Evolutionary conservation across 2,329 filamentous ascomycete species (phyloP).

Genomic region (Thelonectria blattea): DNA sequence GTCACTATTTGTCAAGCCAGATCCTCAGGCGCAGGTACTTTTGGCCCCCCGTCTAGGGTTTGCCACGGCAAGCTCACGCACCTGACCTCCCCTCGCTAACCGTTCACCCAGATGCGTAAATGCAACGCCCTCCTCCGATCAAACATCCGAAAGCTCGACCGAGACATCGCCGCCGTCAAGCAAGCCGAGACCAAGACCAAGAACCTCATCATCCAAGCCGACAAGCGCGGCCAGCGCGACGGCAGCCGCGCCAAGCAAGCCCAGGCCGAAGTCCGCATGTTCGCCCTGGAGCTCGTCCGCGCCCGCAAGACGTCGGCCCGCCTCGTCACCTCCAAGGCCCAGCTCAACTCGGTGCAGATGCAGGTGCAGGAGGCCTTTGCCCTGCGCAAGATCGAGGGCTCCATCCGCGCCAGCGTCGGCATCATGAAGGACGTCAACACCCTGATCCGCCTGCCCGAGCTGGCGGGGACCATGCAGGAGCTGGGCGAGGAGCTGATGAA

Average conservation of each 20-base stretch:
- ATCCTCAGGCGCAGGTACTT: slow-evolving; percentile 87
- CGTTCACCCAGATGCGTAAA: slow-evolving; percentile 77
- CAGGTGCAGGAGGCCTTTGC: slow-evolving; percentile 97
- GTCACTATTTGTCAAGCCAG: slow-evolving; percentile 87
- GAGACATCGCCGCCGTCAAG: slow-evolving; percentile 83
- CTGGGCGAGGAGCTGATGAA: slow-evolving; percentile 87
- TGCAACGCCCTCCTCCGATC: slow-evolving; percentile 88
- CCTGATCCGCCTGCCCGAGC: slow-evolving; percentile 81
- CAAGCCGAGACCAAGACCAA: slow-evolving; percentile 84
- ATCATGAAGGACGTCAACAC: slow-evolving; percentile 98
- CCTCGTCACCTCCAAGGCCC: slow-evolving; percentile 85
- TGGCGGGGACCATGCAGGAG: slow-evolving; percentile 89
- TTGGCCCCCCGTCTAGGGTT: background rate
- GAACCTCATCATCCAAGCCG: slow-evolving; percentile 81
- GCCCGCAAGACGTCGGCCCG: slow-evolving; percentile 77
- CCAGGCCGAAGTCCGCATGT: slow-evolving; percentile 80
- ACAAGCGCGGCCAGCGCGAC: slow-evolving; percentile 80
- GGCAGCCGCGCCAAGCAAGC: slow-evolving; percentile 81
- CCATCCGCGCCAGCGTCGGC: slow-evolving; percentile 81
- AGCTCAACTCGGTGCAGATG: slow-evolving; percentile 92
- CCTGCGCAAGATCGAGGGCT: slow-evolving; percentile 93
- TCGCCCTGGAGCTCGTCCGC: slow-evolving; percentile 86
- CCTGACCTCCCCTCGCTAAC: slow-evolving; percentile 4
- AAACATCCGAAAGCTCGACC: slow-evolving; percentile 93
- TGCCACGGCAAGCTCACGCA: background rate